Evolutionary conservation across 2,329 filamentous ascomycete species (phyloP).

Genomic region (Colletotrichum noveboracense): DNA sequence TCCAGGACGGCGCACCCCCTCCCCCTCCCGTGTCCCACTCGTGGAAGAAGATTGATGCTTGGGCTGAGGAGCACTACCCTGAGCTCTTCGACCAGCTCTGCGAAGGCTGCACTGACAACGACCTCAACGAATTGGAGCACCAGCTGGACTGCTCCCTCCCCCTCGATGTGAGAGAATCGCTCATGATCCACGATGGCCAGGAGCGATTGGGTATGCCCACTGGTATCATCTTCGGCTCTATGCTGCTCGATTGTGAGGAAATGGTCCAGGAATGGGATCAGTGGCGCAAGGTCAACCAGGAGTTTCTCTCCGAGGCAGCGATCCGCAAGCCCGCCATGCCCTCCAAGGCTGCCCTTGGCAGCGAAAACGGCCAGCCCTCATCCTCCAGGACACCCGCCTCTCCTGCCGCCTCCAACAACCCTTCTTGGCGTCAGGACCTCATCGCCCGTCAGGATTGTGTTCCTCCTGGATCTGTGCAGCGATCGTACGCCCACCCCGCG

Average conservation of each 20-base stretch:
- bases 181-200: slow-evolving; percentile 94
- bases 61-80: slow-evolving; percentile 94
- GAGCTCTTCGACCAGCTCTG: slow-evolving; percentile 94
- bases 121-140: slow-evolving; percentile 96
- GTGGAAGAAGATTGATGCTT: slow-evolving; percentile 92
- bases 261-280: slow-evolving; percentile 98
- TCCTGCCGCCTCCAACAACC: slow-evolving; percentile 56
- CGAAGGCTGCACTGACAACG: slow-evolving; percentile 90
- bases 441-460: slow-evolving; percentile 86
- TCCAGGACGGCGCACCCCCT: slow-evolving; percentile 88
- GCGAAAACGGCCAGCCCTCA: slow-evolving; percentile 65
- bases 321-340: slow-evolving; percentile 67
- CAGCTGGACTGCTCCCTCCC: slow-evolving; percentile 93
- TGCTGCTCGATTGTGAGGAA: slow-evolving; percentile 97
- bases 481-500: slow-evolving; percentile 88
- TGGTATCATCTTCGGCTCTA: slow-evolving; percentile 89
- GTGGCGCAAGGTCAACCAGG: slow-evolving; percentile 91
- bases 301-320: slow-evolving; percentile 73
- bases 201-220: slow-evolving; percentile 91
- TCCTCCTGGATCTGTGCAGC: slow-evolving; percentile 85
- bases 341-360: slow-evolving; percentile 71
- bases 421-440: slow-evolving; percentile 85
- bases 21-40: slow-evolving; percentile 87
- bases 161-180: slow-evolving; percentile 89
- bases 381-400: slow-evolving; percentile 64